Percentiles rank a stretch among this genome's conserved stretches.
Evolutionary conservation across 2,329 filamentous ascomycete species (phyloP).

Genomic region (Clarireedia paspali): DNA sequence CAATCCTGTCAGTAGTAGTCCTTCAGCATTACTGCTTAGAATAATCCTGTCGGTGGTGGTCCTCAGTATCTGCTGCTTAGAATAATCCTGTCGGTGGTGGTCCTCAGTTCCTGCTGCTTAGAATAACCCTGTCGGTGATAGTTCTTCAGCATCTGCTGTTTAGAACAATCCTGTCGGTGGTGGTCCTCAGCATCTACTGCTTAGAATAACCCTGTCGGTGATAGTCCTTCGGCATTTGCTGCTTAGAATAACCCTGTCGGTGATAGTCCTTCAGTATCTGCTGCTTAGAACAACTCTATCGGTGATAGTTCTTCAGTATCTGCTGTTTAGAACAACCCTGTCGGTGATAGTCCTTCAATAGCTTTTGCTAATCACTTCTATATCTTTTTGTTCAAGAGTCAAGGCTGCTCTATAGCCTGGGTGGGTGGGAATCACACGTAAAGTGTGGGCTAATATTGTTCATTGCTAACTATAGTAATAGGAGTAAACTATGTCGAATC

Average conservation of each 20-base stretch:
- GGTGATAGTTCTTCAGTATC: background rate
- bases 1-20: too few relatives aligned
- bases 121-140: too few relatives aligned
- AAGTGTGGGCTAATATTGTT: background rate
- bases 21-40: background rate
- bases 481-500: background rate
- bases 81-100: background rate
- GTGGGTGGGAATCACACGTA: constrained; percentile 1
- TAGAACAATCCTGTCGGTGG: background rate
- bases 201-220: background rate
- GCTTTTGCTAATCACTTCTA: background rate
- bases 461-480: background rate
- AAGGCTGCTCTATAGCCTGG: constrained; percentile 5
- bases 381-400: background rate
- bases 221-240: background rate
- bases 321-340: background rate
- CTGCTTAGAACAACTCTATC: background rate
- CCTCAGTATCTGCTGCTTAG: background rate
- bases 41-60: background rate
- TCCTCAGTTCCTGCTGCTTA: background rate
- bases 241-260: background rate
- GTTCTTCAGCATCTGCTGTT: background rate
- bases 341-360: background rate
- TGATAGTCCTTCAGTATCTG: background rate
- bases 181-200: background rate